Evolutionary conservation across 129 eudicot species (phyloP).

Genomic region (Erigeron canadensis): DNA sequence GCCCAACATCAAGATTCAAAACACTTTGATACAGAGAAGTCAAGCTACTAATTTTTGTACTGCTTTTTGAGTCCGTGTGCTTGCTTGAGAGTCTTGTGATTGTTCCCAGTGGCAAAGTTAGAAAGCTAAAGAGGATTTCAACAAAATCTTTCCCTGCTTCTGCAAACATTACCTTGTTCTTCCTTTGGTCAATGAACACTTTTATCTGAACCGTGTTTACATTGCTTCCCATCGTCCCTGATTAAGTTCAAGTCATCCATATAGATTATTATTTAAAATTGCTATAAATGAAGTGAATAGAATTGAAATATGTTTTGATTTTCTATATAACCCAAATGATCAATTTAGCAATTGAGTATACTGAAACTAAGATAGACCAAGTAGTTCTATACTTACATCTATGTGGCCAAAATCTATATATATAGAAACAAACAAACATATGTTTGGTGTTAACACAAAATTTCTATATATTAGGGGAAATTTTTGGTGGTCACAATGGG

Average conservation of each 20-base stretch:
- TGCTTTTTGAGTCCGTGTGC: constrained; percentile 13
- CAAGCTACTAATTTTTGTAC: constrained; percentile 34
- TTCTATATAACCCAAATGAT: too few relatives aligned
- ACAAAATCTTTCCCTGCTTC: constrained; percentile 35
- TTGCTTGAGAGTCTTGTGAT: constrained; percentile 20
- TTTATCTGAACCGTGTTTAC: constrained; percentile 22
- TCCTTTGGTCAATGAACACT: constrained; percentile 28
- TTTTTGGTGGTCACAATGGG: too few relatives aligned
- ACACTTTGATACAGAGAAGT: constrained; percentile 30
- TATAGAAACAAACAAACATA: too few relatives aligned
- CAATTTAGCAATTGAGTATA: too few relatives aligned
- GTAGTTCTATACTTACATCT: too few relatives aligned
- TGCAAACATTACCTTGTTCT: constrained; percentile 38
- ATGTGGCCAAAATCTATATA: too few relatives aligned
- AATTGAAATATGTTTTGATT: too few relatives aligned
- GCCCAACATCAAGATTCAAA: constrained; percentile 18
- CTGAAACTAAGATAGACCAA: too few relatives aligned
- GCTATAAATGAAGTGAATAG: too few relatives aligned
- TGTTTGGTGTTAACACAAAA: too few relatives aligned
- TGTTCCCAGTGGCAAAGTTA: constrained; percentile 44
- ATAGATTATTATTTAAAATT: neutral
- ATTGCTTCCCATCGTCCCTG: constrained; percentile 19
- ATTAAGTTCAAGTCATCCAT: constrained; percentile 10
- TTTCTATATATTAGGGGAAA: too few relatives aligned
- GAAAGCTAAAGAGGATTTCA: constrained; percentile 38